A percentile compares a stretch with the other conserved stretches of the same genome.
phyloP scores from a whole-genome alignment of 139 green algal genomes.

The Closterium sp. region DNA sequence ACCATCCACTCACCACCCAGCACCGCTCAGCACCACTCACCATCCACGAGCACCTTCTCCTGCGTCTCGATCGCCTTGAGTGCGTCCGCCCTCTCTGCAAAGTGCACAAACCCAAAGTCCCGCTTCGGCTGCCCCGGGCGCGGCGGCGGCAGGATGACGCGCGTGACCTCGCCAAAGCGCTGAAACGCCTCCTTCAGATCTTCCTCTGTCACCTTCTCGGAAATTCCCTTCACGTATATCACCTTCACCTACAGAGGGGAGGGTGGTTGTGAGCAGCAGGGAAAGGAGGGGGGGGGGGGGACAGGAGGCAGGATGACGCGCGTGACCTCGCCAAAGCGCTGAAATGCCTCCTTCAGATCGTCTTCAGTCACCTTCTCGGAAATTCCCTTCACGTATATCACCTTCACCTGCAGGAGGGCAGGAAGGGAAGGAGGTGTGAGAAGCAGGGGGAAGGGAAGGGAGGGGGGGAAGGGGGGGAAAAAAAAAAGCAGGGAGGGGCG shows the following conservation, averaged over 20 bases:
- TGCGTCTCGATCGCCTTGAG: slow-evolving; percentile 55
- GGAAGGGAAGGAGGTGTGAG: too few species aligned
- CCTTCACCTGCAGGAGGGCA: slow-evolving; percentile 74
- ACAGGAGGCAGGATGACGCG: slow-evolving; percentile 61
- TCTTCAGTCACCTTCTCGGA: slow-evolving; percentile 65
- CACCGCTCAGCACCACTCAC: slow-evolving; percentile 12
- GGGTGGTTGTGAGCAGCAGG: neutral
- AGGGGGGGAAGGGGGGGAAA: neutral
- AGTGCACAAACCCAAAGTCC: slow-evolving; percentile 87
- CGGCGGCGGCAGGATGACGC: slow-evolving; percentile 66
- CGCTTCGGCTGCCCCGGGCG: slow-evolving; percentile 59
- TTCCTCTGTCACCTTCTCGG: slow-evolving; percentile 64
- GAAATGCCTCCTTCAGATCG: slow-evolving; percentile 69
- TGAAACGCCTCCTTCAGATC: slow-evolving; percentile 70
- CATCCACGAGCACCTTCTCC: slow-evolving; percentile 36
- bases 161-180: slow-evolving; percentile 68
- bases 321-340: slow-evolving; percentile 67
- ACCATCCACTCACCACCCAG: neutral
- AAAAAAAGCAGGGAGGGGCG: too few species aligned
- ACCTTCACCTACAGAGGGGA: slow-evolving; percentile 62
- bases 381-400: slow-evolving; percentile 82
- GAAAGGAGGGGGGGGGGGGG: neutral
- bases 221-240: slow-evolving; percentile 83
- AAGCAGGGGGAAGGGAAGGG: neutral
- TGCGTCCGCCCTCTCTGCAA: slow-evolving; percentile 65